A percentile compares a stretch with the other conserved stretches of the same genome.
Evolutionary conservation across 1,284 basidiomycete genomes (phyloP).

Genomic region (Ustilago shanxiensis): DNA sequence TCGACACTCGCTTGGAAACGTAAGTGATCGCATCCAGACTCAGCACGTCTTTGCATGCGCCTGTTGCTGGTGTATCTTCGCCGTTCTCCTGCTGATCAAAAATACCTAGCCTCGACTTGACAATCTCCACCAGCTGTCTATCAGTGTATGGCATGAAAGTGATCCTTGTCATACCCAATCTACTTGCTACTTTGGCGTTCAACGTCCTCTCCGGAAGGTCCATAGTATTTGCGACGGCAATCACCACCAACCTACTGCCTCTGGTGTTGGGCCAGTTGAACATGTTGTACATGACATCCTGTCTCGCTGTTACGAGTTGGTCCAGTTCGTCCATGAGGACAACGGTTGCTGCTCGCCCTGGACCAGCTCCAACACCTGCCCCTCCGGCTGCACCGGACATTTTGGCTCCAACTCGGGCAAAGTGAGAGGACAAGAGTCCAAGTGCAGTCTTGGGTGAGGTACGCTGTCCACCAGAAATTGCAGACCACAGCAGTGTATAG

Average conservation of each 20-base stretch:
- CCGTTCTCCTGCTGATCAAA: slow-evolving; percentile 33
- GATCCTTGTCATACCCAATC: slow-evolving; percentile 93
- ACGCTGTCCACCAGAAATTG: slow-evolving; percentile 53
- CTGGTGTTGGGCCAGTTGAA: slow-evolving; percentile 98
- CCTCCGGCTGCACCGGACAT: slow-evolving; percentile 35
- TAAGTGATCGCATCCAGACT: slow-evolving; percentile 83
- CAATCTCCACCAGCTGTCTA: slow-evolving; percentile 85
- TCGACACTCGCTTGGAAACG: slow-evolving; percentile 90
- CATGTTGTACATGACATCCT: slow-evolving; percentile 99
- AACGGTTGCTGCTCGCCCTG: slow-evolving; percentile 75
- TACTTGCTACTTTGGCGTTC: slow-evolving; percentile 89
- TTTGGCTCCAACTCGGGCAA: slow-evolving; percentile 43
- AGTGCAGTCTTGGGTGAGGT: slow-evolving; percentile 61
- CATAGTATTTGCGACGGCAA: slow-evolving; percentile 99
- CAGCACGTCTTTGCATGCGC: slow-evolving; percentile 76
- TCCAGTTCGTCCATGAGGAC: slow-evolving; percentile 98
- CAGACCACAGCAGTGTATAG: slow-evolving; percentile 65
- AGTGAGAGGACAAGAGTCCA: slow-evolving; percentile 52
- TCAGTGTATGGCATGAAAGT: slow-evolving; percentile 93
- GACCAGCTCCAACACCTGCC: slow-evolving; percentile 34
- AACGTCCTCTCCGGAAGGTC: slow-evolving; percentile 95
- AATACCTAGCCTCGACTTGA: slow-evolving; percentile 79
- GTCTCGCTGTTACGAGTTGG: slow-evolving; percentile 92
- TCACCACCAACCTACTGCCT: slow-evolving; percentile 87
- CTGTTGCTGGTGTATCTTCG: slow-evolving; percentile 22